Conservation (phyloP, 805 yeast genomes). For the Cyberlindnera petersonii region DNA sequence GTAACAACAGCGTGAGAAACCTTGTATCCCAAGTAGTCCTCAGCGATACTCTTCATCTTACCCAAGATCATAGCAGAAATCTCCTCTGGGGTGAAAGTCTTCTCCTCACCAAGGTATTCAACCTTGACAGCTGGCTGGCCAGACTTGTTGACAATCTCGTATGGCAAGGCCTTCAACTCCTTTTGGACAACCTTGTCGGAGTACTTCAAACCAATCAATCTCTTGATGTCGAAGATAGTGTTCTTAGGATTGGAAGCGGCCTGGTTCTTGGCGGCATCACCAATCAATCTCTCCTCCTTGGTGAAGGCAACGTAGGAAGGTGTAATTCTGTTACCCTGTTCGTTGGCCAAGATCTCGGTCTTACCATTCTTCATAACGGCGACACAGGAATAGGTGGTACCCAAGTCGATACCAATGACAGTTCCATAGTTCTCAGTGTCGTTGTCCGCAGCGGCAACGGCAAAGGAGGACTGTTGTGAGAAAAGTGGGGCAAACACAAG, state of each 20-base stretch:
- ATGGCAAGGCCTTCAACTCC: conserved; percentile 83
- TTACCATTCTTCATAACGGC: conserved; percentile 82
- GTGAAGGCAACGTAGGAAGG: conserved; percentile 94
- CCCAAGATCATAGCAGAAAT: conserved; percentile 87
- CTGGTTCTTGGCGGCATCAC: conserved; percentile 96
- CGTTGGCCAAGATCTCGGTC: conserved; percentile 91
- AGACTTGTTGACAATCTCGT: conserved; percentile 57
- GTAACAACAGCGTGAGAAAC: conserved; percentile 91
- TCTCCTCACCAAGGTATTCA: conserved; percentile 65
- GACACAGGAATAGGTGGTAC: conserved; percentile 96
- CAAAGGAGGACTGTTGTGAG: conserved; percentile 19
- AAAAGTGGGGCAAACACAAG: conserved; percentile 27
- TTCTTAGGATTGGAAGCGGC: conserved; percentile 84
- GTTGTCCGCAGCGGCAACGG: conserved; percentile 29
- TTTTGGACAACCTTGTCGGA: conserved; percentile 72
- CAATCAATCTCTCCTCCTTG: conserved; percentile 87
- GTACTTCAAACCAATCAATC: conserved; percentile 84
- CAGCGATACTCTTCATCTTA: conserved; percentile 91
- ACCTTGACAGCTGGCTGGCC: conserved; percentile 86
- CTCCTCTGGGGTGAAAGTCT: conserved; percentile 86
- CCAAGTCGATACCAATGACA: conserved; percentile 93
- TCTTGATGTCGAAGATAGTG: conserved; percentile 87
- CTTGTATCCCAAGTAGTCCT: conserved; percentile 78
- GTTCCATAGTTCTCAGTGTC: conserved; percentile 49
- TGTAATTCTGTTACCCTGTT: conserved; percentile 96